These are phyloP conservation scores for Amphirosellinia nigrospora DNA, from an alignment of 495 filamentous ascomycete species.

Conservation along the genomic window DNA sequence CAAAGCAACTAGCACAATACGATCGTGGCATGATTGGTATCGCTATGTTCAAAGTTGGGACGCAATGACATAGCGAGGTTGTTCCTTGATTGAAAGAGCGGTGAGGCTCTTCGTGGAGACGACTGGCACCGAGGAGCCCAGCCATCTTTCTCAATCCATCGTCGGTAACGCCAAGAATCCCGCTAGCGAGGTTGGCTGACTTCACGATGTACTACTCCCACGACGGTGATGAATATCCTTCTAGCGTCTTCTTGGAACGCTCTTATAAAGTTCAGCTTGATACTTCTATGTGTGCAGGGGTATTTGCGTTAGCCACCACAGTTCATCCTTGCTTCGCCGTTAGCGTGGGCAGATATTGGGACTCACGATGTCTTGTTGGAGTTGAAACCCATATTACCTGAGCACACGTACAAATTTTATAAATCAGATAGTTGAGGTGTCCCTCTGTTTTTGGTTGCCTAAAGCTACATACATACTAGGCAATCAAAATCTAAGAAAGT, in stretches of 20 bases:
- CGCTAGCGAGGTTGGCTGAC: not conserved
- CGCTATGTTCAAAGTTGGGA: constrained; percentile 3
- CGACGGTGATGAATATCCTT: constrained; percentile 2
- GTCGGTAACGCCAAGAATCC: constrained; percentile 17
- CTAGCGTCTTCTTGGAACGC: not conserved
- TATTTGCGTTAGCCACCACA: not conserved
- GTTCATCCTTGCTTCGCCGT: not conserved
- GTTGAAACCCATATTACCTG: not conserved
- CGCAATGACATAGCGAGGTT: constrained; percentile 12
- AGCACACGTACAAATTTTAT: not conserved
- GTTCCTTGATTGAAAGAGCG: constrained; percentile 12
- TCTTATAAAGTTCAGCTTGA: not conserved
- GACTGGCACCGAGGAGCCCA: not conserved
- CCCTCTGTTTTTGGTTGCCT: not conserved
- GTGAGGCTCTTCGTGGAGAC: constrained; percentile 7
- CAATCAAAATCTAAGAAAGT: not conserved
- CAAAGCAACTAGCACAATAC: constrained; percentile 1
- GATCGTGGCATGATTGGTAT: constrained; percentile 11
- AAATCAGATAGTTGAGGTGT: not conserved
- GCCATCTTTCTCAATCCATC: constrained; percentile 4
- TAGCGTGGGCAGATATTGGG: not conserved
- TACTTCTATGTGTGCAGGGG: not conserved
- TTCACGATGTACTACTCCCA: constrained; percentile 4
- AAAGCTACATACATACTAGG: not conserved
- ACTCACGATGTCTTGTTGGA: constrained; percentile 3